Base-by-base conservation (phyloP, 2,329 filamentous ascomycete genomes). In the Endocalyx cinctus region DNA sequence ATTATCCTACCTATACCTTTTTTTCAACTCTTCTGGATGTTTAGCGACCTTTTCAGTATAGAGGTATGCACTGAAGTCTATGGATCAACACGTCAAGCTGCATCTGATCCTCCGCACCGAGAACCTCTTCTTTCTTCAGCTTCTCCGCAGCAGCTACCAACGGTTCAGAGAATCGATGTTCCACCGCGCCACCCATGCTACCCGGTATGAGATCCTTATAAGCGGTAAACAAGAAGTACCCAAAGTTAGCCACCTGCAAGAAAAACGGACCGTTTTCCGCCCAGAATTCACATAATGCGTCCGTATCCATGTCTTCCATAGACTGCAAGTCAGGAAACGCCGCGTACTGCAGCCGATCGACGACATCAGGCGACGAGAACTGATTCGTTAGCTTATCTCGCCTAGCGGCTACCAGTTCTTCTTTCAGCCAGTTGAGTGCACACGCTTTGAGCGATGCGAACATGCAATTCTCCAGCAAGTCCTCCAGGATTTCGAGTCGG, bases 401-500 rank as follows among this genome's bases (percentile, higher is more conserved):
- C 31, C 35, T 57, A 4, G 72, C 69, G 5, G 64, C 54, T 7
- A 79, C 64, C 12, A 82, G 60, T 50, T 82, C 79, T 45, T 82
- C 78, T 34, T 76, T 71, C 20, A 82, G 57, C 79, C 79, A 83
- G 4, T 68, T 67, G 5, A 82, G 67, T 1, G 77, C 78, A 26
- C 74, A 77, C 7, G 74, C 78, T 51, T 80, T 79, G 23, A 83
- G 63, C 1, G 71, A 66, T 3, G 76, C 67, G 46, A 78, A 82
- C 45, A 75, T 69, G 62, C 78, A 82, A 51, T 81, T 78, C 55
- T 82, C 77, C 10, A 83, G 58, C 10, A 82, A 65, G 48, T 83
- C 79, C 33, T 78, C 72, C 7, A 84, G 66, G 42, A 83, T 82
- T 17, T 69, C 65, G 12, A 83, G 59, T 5, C 77, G 67, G 48